phyloP scores from a whole-genome alignment of 371 early-diverging fungal genomes.

The Apophysomyces ossiformis region DNA sequence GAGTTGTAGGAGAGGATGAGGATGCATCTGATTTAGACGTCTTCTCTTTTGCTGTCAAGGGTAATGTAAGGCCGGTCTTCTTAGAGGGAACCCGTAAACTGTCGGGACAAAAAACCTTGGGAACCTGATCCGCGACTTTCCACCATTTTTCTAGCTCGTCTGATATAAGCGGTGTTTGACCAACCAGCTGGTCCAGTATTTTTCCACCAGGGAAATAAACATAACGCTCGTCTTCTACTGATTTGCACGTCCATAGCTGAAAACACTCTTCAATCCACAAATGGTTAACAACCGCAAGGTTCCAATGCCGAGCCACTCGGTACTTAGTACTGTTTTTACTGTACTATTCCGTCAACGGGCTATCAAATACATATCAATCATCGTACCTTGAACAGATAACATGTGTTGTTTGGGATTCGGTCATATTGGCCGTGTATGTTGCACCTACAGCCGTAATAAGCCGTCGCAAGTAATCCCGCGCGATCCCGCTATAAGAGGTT shows the following conservation, averaged over 20 bases:
- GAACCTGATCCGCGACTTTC: conserved; percentile 15
- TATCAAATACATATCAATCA: not conserved
- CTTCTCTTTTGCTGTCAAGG: not conserved
- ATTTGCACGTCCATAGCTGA: conserved; percentile 58
- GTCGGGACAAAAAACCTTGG: not conserved
- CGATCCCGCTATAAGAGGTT: conserved; percentile 69
- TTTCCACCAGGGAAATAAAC: conserved; percentile 49
- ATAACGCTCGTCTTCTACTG: conserved; percentile 60
- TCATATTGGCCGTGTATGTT: conserved; percentile 59
- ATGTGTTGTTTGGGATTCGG: conserved; percentile 45
- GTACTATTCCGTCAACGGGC: not conserved
- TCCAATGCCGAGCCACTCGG: conserved; percentile 59
- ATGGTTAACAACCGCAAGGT: conserved; percentile 80
- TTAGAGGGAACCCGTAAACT: not conserved
- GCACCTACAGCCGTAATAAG: conserved; percentile 73
- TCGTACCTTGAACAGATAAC: conserved; percentile 72
- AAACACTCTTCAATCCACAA: conserved; percentile 87
- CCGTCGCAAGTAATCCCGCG: conserved; percentile 72
- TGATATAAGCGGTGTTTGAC: conserved; percentile 23
- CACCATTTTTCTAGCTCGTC: conserved; percentile 30
- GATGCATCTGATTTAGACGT: not conserved
- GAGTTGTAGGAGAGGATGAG: not conserved
- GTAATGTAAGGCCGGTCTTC: not conserved
- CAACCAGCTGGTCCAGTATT: conserved; percentile 34
- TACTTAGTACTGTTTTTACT: conserved; percentile 59